These are phyloP conservation scores for Verticillium nonalfalfae DNA, from an alignment of 2,329 filamentous ascomycete genomes.

Conservation along the genomic window DNA sequence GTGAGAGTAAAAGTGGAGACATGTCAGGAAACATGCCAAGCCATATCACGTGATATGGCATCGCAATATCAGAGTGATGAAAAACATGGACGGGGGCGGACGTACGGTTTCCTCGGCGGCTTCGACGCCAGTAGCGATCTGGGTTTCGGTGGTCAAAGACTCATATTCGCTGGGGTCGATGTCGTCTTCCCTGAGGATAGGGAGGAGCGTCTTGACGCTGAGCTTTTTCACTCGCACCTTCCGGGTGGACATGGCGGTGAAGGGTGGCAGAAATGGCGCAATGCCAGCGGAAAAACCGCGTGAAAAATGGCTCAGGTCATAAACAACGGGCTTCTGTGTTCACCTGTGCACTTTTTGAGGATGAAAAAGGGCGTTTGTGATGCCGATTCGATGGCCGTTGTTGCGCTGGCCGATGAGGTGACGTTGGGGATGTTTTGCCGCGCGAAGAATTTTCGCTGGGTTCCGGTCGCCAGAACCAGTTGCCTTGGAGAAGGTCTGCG, in stretches of 20 bases:
- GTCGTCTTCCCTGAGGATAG: constrained; percentile 83
- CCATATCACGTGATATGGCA: constrained; percentile 34
- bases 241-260: constrained; percentile 53
- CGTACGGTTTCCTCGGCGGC: constrained; percentile 95
- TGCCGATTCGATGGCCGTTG: constrained; percentile 48
- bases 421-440: constrained; percentile 50
- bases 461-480: constrained; percentile 14
- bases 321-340: constrained; percentile 50
- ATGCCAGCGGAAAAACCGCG: constrained; percentile 50
- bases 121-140: constrained; percentile 95
- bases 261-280: constrained; percentile 26
- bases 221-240: constrained; percentile 85
- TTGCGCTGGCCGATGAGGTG: constrained; percentile 42
- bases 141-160: constrained; percentile 70
- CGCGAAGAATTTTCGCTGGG: constrained; percentile 47
- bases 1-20: neutral
- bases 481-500: constrained; percentile 6
- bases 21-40: neutral
- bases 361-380: constrained; percentile 45
- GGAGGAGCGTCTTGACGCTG: constrained; percentile 81
- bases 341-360: constrained; percentile 42
- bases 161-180: constrained; percentile 85
- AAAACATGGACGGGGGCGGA: constrained; percentile 26
- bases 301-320: constrained; percentile 60
- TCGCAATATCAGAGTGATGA: constrained; percentile 39